Conservation (phyloP, 2,329 filamentous ascomycete species). For the Graphilbum fragrans region DNA sequence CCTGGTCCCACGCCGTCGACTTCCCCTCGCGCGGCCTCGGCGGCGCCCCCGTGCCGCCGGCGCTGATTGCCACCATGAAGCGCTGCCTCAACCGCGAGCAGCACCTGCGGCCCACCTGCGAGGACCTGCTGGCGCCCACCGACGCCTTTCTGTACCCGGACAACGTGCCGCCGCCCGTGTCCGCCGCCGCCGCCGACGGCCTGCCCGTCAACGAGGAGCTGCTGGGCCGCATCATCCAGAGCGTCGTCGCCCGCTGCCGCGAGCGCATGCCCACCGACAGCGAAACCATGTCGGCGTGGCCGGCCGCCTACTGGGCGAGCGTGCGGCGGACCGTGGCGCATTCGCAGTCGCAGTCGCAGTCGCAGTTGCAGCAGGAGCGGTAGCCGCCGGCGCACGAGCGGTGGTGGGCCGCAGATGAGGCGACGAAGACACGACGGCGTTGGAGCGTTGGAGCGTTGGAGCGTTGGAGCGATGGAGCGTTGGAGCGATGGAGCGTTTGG, state of each 20-base stretch:
- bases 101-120: constrained; percentile 50
- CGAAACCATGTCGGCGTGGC: constrained; percentile 44
- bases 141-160: constrained; percentile 55
- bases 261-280: constrained; percentile 46
- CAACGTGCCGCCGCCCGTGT: constrained; percentile 27
- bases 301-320: constrained; percentile 49
- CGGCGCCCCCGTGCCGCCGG: constrained; percentile 44
- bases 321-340: constrained; percentile 35
- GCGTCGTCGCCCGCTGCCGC: constrained; percentile 45
- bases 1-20: constrained; percentile 61
- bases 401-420: neutral
- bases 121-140: constrained; percentile 43
- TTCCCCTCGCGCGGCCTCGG: constrained; percentile 61
- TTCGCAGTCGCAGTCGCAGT: constrained; percentile 9
- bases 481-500: too few relatives aligned
- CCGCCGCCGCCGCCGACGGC: constrained; percentile 9
- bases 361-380: constrained; percentile 13
- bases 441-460: neutral
- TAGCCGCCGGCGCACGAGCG: neutral
- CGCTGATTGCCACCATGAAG: constrained; percentile 48
- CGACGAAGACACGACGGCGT: neutral
- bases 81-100: constrained; percentile 52
- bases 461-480: too few relatives aligned
- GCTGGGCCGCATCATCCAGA: constrained; percentile 49
- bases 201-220: constrained; percentile 52